Evolutionary conservation across 352 stramenopile species (phyloP).

Genomic region (Albugo candida): DNA sequence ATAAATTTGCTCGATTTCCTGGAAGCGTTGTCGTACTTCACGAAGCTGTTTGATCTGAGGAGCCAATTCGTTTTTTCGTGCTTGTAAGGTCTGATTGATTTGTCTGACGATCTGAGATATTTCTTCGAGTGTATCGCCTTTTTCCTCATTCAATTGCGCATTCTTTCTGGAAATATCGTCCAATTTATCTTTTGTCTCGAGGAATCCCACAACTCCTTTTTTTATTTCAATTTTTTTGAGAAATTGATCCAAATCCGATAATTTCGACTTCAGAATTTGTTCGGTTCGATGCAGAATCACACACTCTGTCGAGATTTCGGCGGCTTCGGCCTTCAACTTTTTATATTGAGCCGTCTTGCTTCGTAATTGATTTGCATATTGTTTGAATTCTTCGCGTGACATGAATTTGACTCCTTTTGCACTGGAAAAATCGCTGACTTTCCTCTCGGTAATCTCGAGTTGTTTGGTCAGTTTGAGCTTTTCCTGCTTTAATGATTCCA

Average conservation of each 20-base stretch:
- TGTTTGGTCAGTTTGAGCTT: conserved; percentile 36
- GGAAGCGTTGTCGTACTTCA: conserved; percentile 67
- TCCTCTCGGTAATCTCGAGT: conserved; percentile 51
- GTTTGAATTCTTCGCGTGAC: conserved; percentile 78
- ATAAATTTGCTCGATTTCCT: conserved; percentile 81
- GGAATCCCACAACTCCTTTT: conserved; percentile 70
- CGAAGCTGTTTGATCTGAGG: conserved; percentile 86
- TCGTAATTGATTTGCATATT: conserved; percentile 73
- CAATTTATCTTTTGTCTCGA: conserved; percentile 74
- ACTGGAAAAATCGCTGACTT: conserved; percentile 20
- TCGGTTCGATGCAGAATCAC: conserved; percentile 84
- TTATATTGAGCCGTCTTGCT: conserved; percentile 88
- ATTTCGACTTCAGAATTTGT: conserved; percentile 75
- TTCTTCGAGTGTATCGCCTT: conserved; percentile 85
- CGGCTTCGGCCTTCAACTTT: conserved; percentile 75
- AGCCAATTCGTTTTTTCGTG: conserved; percentile 82
- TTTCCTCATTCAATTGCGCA: conserved; percentile 77
- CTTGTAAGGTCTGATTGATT: conserved; percentile 82
- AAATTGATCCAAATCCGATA: conserved; percentile 70
- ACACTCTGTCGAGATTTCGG: conserved; percentile 63
- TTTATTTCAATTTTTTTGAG: conserved; percentile 65
- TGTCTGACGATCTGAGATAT: conserved; percentile 83
- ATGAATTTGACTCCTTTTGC: conserved; percentile 54
- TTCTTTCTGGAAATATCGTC: conserved; percentile 78
- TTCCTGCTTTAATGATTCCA: conserved; percentile 45